Evolutionary conservation across 176 grass and related monocot genomes (phyloP), one percentile per base, ranked within the genome.

Genomic region (Oropetium thomaeum): DNA sequence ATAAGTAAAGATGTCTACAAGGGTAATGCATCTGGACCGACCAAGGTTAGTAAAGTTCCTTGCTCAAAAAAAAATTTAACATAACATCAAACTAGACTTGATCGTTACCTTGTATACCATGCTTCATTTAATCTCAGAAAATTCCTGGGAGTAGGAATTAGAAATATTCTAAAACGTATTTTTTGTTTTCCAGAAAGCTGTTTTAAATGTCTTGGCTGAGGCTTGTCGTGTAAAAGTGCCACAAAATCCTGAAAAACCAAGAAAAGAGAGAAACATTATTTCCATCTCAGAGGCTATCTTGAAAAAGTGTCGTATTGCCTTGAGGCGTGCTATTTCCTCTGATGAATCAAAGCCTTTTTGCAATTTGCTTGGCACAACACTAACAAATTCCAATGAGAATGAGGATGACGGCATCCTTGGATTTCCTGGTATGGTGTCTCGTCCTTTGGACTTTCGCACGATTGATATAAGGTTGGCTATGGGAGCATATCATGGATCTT

Each of bases 1-100:
- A 94, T 98, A 54, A 98, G 96, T 87, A 98, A 94, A 85, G 89
- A 88, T 66, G 89, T 98, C 70, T 98, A 98, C 55, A 98, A 98
- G 84, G 96, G 89, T 55, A 98, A 98, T 85, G 91, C 96, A 52
- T 98, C 96, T 58, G 96, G 96, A 68, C 96, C 89, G 41, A 98
- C 96, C 22, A 98, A 98, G 91, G 96, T 87, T 82, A 60, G 85
- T 92, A 69, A 73, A 52, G 8, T 54, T 71, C 29, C 64, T 13
- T 54, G 11, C 51, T 25, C n/a, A 3, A n/a, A 70, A 47, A 79
- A 48, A 25, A 44, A 72, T 28, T 60, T 33, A 14, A 39, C 53
- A 47, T 16, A 26, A 15, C 40, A 58, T 16, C 39, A 60, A 59
- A 66, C 52, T 74, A 85, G 28, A 74, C 49, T 67, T 74, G 5